These are phyloP conservation scores for Pulveroboletus ravenelii DNA, from an alignment of 768 basidiomycete species.

Conservation along the genomic window DNA sequence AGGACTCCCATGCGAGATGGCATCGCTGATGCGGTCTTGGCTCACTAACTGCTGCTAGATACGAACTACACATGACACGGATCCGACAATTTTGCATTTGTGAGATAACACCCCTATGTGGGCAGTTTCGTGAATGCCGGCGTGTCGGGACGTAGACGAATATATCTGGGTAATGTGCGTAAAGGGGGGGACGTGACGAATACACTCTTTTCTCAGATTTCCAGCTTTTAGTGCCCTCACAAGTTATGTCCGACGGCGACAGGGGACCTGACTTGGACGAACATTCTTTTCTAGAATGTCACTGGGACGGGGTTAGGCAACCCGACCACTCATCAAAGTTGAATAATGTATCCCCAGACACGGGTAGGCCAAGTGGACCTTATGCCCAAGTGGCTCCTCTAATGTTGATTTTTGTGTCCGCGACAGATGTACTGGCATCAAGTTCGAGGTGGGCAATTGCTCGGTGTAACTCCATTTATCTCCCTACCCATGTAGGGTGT, in stretches of 20 bases:
- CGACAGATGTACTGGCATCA: neutral
- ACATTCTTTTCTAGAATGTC: constrained; percentile 6
- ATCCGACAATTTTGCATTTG: constrained; percentile 5
- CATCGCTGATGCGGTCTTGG: neutral
- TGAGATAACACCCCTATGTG: too few species aligned
- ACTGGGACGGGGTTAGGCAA: neutral
- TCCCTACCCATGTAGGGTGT: constrained; percentile 2
- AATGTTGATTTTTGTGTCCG: neutral
- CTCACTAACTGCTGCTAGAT: neutral
- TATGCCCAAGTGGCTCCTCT: neutral
- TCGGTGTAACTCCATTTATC: too few species aligned
- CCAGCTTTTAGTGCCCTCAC: constrained; percentile 8
- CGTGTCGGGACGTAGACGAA: too few species aligned
- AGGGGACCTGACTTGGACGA: constrained; percentile 6
- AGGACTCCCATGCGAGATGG: neutral
- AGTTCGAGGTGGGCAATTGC: constrained; percentile 7
- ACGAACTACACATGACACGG: neutral
- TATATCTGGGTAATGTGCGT: constrained; percentile 9
- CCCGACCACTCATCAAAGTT: constrained; percentile 3
- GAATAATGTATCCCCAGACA: neutral
- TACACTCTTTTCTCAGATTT: neutral
- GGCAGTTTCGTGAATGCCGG: too few species aligned
- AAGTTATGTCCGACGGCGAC: neutral
- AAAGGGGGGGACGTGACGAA: too few species aligned
- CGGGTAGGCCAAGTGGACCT: neutral